Percentiles rank a stretch among this genome's conserved stretches.
Conservation (phyloP, 106 monocot species). For the Apostasia ramifera region DNA sequence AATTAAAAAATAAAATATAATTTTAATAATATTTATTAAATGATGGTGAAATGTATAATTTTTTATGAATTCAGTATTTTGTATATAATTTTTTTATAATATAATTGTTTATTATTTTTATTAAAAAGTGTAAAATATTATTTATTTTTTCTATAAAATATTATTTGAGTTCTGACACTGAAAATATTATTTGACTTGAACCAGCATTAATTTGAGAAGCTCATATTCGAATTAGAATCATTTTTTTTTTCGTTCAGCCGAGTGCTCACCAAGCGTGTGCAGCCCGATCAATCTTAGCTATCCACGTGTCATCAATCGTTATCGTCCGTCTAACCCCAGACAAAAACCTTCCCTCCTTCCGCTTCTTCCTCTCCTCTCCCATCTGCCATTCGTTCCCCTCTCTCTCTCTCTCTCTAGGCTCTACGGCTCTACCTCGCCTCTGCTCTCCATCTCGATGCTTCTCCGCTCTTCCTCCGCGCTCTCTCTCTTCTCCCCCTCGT, state of each 20-base stretch:
- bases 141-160: too few relatives aligned
- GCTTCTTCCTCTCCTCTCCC: background rate
- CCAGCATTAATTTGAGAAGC: too few relatives aligned
- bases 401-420: slow-evolving; percentile 2
- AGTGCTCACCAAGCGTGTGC: slow-evolving; percentile 23
- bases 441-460: background rate
- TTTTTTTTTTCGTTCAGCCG: background rate
- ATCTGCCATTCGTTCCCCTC: background rate
- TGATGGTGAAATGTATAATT: too few relatives aligned
- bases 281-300: slow-evolving; percentile 2
- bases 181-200: too few relatives aligned
- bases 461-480: background rate
- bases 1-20: too few relatives aligned
- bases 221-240: too few relatives aligned
- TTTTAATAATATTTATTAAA: too few relatives aligned
- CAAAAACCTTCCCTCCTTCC: background rate
- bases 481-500: background rate
- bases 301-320: slow-evolving; percentile 25
- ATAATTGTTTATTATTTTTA: too few relatives aligned
- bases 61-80: too few relatives aligned
- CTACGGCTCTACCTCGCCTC: slow-evolving; percentile 1
- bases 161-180: too few relatives aligned
- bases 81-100: too few relatives aligned
- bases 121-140: too few relatives aligned
- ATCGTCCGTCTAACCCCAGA: background rate